Conservation (phyloP, 768 basidiomycete species). For the Coprinellus aureogranulatus region DNA sequence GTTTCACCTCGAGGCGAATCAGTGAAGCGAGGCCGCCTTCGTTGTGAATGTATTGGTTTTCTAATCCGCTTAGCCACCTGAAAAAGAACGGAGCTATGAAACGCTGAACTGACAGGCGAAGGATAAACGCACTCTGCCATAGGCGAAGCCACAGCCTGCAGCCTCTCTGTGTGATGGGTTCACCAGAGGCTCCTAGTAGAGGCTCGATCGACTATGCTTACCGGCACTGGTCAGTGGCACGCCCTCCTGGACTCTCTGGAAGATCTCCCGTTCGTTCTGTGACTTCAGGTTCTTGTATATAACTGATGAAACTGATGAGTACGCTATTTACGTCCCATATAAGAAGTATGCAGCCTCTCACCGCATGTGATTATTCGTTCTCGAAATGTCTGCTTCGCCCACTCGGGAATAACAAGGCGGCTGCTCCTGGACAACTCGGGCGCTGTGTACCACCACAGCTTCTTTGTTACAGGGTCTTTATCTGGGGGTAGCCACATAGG, state of each 20-base stretch:
- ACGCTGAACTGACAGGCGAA: neutral
- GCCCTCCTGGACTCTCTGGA: slow-evolving; percentile 80
- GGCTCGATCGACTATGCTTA: slow-evolving; percentile 23
- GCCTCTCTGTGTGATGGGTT: slow-evolving; percentile 52
- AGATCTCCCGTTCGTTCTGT: slow-evolving; percentile 71
- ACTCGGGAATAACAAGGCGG: slow-evolving; percentile 52
- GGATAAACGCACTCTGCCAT: slow-evolving; percentile 48
- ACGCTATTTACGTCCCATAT: neutral
- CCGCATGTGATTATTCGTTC: slow-evolving; percentile 66
- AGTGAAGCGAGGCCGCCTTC: slow-evolving; percentile 56
- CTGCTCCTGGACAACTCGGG: slow-evolving; percentile 42
- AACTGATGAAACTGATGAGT: slow-evolving; percentile 37
- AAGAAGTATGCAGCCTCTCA: too few species aligned
- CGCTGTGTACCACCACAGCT: slow-evolving; percentile 60
- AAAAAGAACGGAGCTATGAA: slow-evolving; percentile 2
- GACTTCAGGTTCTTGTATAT: slow-evolving; percentile 61
- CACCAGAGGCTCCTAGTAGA: neutral
- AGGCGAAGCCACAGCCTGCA: slow-evolving; percentile 73
- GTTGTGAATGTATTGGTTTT: slow-evolving; percentile 52
- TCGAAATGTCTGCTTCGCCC: slow-evolving; percentile 50
- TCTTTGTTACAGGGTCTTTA: slow-evolving; percentile 54
- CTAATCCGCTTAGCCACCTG: slow-evolving; percentile 62
- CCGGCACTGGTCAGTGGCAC: slow-evolving; percentile 73
- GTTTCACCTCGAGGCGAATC: slow-evolving; percentile 62
- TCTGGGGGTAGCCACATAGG: slow-evolving; percentile 34